These are phyloP conservation scores for Yarrowia sp. DNA, from an alignment of 805 yeast genomes.

Conservation along the genomic window DNA sequence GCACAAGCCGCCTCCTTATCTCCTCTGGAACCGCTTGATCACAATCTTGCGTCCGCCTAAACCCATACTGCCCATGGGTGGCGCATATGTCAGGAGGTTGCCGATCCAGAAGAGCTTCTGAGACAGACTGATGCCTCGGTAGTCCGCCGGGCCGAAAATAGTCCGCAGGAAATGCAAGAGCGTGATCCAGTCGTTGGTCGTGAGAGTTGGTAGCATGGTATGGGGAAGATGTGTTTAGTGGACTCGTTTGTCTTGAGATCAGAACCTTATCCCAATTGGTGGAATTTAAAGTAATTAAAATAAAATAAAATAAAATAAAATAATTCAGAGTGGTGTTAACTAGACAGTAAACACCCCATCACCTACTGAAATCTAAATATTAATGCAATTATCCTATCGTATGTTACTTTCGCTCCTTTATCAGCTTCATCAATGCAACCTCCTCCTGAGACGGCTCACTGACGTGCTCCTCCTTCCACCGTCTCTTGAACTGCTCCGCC, in stretches of 20 bases:
- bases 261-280: background rate
- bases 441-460: slow-evolving; percentile 36
- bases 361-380: too few relatives aligned
- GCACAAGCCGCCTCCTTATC: too few relatives aligned
- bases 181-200: slow-evolving; percentile 13
- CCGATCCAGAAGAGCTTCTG: slow-evolving; percentile 13
- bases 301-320: too few relatives aligned
- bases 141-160: background rate
- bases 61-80: slow-evolving; percentile 21
- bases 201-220: background rate
- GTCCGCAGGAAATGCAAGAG: slow-evolving; percentile 6
- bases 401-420: slow-evolving; percentile 27
- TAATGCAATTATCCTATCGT: slow-evolving; percentile 30
- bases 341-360: too few relatives aligned
- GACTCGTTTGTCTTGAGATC: too few relatives aligned
- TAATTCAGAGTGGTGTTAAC: too few relatives aligned
- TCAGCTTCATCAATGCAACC: slow-evolving; percentile 30
- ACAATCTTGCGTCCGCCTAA: slow-evolving; percentile 7
- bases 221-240: too few relatives aligned
- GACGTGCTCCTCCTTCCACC: slow-evolving; percentile 43
- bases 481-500: slow-evolving; percentile 41
- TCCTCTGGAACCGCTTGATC: slow-evolving; percentile 1
- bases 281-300: too few relatives aligned
- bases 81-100: slow-evolving; percentile 18
- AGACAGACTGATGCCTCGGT: background rate